Evolutionary conservation across 345 rosid genomes (phyloP).

Genomic region (Cochlearia excelsa): DNA sequence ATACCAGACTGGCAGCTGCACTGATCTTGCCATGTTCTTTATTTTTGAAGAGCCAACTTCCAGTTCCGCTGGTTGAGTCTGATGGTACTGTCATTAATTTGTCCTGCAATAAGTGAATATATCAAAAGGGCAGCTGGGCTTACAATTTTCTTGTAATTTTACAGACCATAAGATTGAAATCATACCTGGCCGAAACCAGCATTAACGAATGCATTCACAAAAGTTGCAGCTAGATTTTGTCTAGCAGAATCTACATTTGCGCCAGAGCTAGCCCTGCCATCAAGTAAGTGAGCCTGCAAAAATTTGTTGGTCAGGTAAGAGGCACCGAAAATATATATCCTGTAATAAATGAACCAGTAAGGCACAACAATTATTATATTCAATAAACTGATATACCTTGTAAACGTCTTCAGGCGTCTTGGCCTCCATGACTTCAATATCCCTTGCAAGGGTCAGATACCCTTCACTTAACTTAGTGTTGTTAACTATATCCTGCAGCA

Average conservation of each 20-base stretch:
- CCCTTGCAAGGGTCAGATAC: constrained; percentile 95
- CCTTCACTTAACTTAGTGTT: constrained; percentile 82
- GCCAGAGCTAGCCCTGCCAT: constrained; percentile 86
- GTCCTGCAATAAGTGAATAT: constrained; percentile 50
- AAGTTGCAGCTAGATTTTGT: constrained; percentile 95
- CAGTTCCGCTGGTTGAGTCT: constrained; percentile 70
- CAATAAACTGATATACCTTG: constrained; percentile 50
- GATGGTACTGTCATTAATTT: constrained; percentile 84
- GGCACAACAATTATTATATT: too few relatives aligned
- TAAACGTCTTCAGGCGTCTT: constrained; percentile 96
- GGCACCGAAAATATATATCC: neutral
- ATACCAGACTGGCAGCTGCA: constrained; percentile 96
- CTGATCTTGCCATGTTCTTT: constrained; percentile 98
- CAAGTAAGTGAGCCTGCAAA: constrained; percentile 88
- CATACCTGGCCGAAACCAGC: constrained; percentile 96
- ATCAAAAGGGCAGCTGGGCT: constrained; percentile 6
- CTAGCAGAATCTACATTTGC: constrained; percentile 90
- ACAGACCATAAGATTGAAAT: neutral
- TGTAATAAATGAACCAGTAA: neutral
- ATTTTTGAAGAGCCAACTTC: constrained; percentile 95
- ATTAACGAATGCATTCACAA: constrained; percentile 98
- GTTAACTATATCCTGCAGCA: constrained; percentile 79
- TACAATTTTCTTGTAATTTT: neutral
- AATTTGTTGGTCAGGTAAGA: constrained; percentile 11
- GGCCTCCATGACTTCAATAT: constrained; percentile 99